These are phyloP conservation scores for Blastobotrys illinoisensis DNA, from an alignment of 1,139 yeast genomes.

Conservation along the genomic window DNA sequence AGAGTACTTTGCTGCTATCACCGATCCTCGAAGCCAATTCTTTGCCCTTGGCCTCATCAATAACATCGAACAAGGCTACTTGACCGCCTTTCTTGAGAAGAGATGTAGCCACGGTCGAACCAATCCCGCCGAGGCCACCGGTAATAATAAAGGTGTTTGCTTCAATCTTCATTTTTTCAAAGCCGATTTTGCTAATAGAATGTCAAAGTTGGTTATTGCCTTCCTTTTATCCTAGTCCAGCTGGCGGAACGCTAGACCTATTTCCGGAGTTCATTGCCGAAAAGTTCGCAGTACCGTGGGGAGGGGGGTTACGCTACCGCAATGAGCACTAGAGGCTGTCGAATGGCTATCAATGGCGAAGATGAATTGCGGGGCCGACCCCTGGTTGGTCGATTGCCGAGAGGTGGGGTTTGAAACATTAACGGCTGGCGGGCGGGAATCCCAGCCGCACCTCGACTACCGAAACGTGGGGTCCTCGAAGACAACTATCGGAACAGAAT, in stretches of 20 bases:
- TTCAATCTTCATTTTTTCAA: constrained; percentile 6
- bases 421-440: background rate
- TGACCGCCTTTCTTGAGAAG: constrained; percentile 8
- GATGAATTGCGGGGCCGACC: background rate
- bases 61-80: constrained; percentile 11
- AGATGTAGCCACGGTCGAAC: constrained; percentile 7
- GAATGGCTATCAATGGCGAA: background rate
- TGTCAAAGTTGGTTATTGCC: background rate
- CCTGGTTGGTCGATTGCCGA: background rate
- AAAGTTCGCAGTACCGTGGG: background rate
- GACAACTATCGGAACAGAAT: too few relatives aligned
- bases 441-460: background rate
- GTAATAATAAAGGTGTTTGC: constrained; percentile 14
- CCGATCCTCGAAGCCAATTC: background rate
- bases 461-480: background rate
- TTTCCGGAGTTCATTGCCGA: background rate
- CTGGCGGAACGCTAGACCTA: background rate
- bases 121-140: constrained; percentile 16
- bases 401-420: background rate
- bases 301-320: background rate
- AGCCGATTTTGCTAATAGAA: background rate
- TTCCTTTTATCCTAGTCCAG: background rate
- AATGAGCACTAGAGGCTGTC: background rate
- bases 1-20: constrained; percentile 1
- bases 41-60: background rate